These are phyloP conservation scores for Vitis labrusca DNA, from an alignment of 164 flowering plant species.

Conservation along the genomic window DNA sequence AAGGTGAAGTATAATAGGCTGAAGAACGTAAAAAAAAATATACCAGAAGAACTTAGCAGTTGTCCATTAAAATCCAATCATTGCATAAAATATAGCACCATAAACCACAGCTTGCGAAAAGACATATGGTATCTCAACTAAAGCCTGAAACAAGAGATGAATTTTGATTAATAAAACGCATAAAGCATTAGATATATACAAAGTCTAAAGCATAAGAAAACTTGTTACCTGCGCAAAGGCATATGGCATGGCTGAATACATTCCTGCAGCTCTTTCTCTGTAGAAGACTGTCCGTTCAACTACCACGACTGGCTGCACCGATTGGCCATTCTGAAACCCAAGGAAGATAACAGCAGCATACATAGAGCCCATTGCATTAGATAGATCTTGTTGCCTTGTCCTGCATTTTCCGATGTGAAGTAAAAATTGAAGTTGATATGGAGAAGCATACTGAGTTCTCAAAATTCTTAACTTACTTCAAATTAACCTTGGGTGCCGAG, in stretches of 20 bases:
- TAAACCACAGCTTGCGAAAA: slow-evolving; percentile 41
- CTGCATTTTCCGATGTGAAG: slow-evolving; percentile 3
- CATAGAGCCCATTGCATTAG: slow-evolving; percentile 26
- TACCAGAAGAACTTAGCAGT: slow-evolving; percentile 60
- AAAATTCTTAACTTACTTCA: too few species aligned
- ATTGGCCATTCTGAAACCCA: slow-evolving; percentile 14
- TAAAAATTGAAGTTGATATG: too few species aligned
- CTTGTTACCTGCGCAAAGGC: slow-evolving; percentile 13
- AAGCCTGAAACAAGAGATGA: slow-evolving; percentile 27
- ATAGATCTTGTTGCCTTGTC: background rate
- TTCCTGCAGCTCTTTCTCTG: slow-evolving; percentile 24
- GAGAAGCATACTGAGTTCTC: too few species aligned
- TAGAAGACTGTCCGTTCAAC: slow-evolving; percentile 25
- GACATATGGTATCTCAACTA: slow-evolving; percentile 52
- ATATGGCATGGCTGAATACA: slow-evolving; percentile 27
- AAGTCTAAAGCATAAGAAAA: too few species aligned
- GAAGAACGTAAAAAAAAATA: slow-evolving; percentile 45
- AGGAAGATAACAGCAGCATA: slow-evolving; percentile 21
- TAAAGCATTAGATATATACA: too few species aligned
- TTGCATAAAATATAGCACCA: slow-evolving; percentile 50
- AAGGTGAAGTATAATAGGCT: slow-evolving; percentile 59
- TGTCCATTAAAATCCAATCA: slow-evolving; percentile 69
- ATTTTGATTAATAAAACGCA: background rate
- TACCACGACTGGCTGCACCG: slow-evolving; percentile 24
- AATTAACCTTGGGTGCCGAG: slow-evolving; percentile 36